These are phyloP conservation scores for Tricholoma sp. DNA, from an alignment of 768 basidiomycete species.

Conservation along the genomic window DNA sequence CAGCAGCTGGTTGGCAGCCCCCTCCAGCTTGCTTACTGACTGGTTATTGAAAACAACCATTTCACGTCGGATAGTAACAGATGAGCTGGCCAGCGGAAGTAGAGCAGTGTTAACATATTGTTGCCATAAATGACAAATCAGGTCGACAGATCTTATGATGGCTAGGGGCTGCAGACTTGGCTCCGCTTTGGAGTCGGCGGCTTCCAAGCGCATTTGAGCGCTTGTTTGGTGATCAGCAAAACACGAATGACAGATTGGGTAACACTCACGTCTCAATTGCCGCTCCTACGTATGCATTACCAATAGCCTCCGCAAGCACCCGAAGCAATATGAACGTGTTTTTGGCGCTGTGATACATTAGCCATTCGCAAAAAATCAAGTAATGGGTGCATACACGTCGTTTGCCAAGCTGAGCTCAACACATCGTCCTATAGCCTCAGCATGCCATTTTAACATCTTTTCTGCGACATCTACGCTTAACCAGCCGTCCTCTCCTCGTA, in stretches of 20 bases:
- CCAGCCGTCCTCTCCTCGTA: constrained; percentile 77
- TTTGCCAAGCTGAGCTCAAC: constrained; percentile 79
- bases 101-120: constrained; percentile 90
- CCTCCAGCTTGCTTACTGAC: constrained; percentile 80
- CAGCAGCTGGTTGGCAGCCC: constrained; percentile 69
- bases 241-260: neutral
- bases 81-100: constrained; percentile 79
- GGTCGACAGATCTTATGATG: constrained; percentile 68
- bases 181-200: constrained; percentile 71
- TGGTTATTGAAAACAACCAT: constrained; percentile 93
- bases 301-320: constrained; percentile 83
- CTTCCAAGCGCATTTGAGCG: constrained; percentile 65
- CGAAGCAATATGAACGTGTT: constrained; percentile 80
- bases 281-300: constrained; percentile 80
- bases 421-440: constrained; percentile 92
- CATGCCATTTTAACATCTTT: constrained; percentile 95
- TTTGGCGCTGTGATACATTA: constrained; percentile 57
- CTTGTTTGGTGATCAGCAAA: constrained; percentile 32
- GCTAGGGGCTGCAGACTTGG: constrained; percentile 68
- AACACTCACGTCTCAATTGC: constrained; percentile 82
- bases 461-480: constrained; percentile 75
- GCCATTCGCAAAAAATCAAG: neutral
- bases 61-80: constrained; percentile 84
- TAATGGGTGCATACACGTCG: constrained; percentile 69
- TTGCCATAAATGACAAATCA: constrained; percentile 96